A percentile compares a stretch with the other conserved stretches of the same genome.
phyloP scores from a whole-genome alignment of 495 filamentous ascomycete genomes.

The Physcia stellaris region DNA sequence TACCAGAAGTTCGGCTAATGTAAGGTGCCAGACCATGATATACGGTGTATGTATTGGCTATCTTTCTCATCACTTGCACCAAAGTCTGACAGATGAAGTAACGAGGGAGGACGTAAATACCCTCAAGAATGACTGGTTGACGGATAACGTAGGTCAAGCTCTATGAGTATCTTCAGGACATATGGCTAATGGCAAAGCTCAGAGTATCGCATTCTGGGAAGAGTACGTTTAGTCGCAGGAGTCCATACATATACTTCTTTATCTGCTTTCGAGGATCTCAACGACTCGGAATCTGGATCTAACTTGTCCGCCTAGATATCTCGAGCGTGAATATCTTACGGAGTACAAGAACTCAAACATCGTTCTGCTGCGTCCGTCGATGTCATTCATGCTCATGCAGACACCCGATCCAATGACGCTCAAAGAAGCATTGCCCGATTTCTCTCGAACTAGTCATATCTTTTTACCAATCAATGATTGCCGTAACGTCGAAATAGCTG shows the following conservation, averaged over 20 bases:
- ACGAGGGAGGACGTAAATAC: constrained; percentile 75
- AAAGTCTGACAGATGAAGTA: constrained; percentile 44
- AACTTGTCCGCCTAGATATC: constrained; percentile 40
- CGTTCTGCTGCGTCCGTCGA: constrained; percentile 79
- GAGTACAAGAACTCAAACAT: constrained; percentile 70
- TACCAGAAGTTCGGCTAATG: too few species aligned
- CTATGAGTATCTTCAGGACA: too few species aligned
- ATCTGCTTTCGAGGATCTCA: not conserved
- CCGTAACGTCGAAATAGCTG: constrained; percentile 55
- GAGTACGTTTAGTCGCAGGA: constrained; percentile 64
- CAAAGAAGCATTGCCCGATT: constrained; percentile 63
- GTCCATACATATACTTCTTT: not conserved
- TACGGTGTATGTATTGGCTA: constrained; percentile 60
- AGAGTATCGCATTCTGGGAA: constrained; percentile 95
- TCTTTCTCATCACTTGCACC: too few species aligned
- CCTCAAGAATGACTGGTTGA: constrained; percentile 89
- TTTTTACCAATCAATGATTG: constrained; percentile 95
- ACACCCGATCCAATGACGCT: constrained; percentile 63
- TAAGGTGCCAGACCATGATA: constrained; percentile 49
- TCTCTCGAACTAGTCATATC: constrained; percentile 74
- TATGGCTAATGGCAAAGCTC: constrained; percentile 11
- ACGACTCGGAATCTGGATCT: not conserved
- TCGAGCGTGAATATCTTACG: constrained; percentile 75
- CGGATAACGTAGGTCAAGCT: constrained; percentile 92
- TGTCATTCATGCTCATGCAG: constrained; percentile 86